These are phyloP conservation scores for Saccharomycopsis amapae DNA, from an alignment of 805 yeast genomes.

Conservation along the genomic window DNA sequence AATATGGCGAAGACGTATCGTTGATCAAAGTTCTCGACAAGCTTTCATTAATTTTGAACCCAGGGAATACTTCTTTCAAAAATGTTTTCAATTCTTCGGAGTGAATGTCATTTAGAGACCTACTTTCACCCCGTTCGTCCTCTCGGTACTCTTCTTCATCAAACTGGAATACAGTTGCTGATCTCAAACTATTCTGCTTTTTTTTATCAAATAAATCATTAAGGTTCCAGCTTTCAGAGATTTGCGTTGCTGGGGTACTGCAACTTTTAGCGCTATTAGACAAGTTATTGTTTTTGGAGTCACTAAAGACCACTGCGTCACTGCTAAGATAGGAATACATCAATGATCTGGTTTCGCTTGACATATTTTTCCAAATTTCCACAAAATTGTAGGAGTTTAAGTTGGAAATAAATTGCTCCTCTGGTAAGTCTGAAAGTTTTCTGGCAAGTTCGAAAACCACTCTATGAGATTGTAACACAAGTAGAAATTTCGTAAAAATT, in stretches of 20 bases:
- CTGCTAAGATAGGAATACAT: constrained; percentile 32
- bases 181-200: constrained; percentile 3
- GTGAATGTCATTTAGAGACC: constrained; percentile 27
- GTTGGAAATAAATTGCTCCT: constrained; percentile 20
- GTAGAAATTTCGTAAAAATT: constrained; percentile 55
- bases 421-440: constrained; percentile 23
- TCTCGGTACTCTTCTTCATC: constrained; percentile 21
- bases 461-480: constrained; percentile 63
- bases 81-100: constrained; percentile 36
- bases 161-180: constrained; percentile 28
- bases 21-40: constrained; percentile 26
- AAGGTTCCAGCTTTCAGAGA: constrained; percentile 16
- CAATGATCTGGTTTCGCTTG: constrained; percentile 34
- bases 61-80: constrained; percentile 65
- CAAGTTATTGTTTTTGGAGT: constrained; percentile 1
- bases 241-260: constrained; percentile 13
- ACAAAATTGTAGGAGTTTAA: constrained; percentile 30
- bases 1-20: constrained; percentile 39
- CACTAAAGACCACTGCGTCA: constrained; percentile 17
- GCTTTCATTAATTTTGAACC: constrained; percentile 32
- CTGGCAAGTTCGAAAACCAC: constrained; percentile 53
- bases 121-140: constrained; percentile 13
- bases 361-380: constrained; percentile 39
- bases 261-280: not conserved
- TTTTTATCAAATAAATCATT: constrained; percentile 14